A percentile compares a stretch with the other conserved stretches of the same genome.
Evolutionary conservation across 768 basidiomycete species (phyloP).

Genomic region (Agaricus subrufescens): DNA sequence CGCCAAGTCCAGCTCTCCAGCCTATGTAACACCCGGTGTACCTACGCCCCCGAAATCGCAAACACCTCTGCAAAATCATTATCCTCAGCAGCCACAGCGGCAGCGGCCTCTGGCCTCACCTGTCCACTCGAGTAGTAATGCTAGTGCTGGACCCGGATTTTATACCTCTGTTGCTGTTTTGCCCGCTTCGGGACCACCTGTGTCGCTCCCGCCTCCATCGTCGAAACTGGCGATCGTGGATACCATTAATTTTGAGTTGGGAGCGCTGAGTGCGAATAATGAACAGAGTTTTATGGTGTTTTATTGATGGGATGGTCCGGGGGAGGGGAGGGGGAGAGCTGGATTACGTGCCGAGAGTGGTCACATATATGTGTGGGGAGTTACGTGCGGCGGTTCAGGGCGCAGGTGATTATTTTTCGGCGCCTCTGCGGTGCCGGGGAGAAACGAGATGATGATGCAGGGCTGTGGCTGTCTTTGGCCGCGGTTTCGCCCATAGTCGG

Average conservation of each 20-base stretch:
- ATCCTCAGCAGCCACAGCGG: not conserved
- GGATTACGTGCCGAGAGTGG: too few species aligned
- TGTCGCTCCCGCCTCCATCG: slow-evolving; percentile 20
- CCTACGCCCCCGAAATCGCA: not conserved
- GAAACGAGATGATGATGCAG: too few species aligned
- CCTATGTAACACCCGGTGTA: slow-evolving; percentile 3
- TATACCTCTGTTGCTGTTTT: slow-evolving; percentile 19
- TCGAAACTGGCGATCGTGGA: slow-evolving; percentile 41
- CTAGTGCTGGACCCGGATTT: slow-evolving; percentile 18
- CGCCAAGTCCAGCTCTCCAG: slow-evolving; percentile 9
- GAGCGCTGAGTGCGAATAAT: slow-evolving; percentile 35
- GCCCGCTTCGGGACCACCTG: slow-evolving; percentile 2
- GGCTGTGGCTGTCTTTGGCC: too few species aligned
- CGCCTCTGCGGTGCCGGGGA: not conserved
- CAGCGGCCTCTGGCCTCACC: not conserved
- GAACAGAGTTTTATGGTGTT: slow-evolving; percentile 47
- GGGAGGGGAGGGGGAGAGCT: too few species aligned
- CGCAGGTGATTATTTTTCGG: not conserved
- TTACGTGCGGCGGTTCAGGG: not conserved
- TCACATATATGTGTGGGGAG: not conserved
- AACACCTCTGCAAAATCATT: not conserved
- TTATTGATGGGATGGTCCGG: slow-evolving; percentile 25
- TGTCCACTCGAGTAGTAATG: not conserved
- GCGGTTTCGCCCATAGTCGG: too few species aligned
- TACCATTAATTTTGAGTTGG: slow-evolving; percentile 44